phyloP scores from a whole-genome alignment of 148 eudicot genomes.

The Chenopodium album region DNA sequence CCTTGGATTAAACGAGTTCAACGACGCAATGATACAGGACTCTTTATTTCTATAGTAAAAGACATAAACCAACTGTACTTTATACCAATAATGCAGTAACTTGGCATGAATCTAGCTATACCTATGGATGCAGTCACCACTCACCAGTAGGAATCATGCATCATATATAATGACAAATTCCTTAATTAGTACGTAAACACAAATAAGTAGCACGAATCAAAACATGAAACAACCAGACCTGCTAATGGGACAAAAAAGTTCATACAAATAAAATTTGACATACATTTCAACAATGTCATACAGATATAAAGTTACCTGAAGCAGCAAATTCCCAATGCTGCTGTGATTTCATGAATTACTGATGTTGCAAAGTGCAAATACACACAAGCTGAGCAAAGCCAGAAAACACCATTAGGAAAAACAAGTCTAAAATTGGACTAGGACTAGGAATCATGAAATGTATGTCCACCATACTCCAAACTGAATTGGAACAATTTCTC shows the following conservation, averaged over 20 bases:
- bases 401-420: conserved; percentile 5
- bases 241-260: neutral
- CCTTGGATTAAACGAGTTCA: neutral
- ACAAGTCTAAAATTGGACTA: neutral
- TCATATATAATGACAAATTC: neutral
- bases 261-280: neutral
- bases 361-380: conserved; percentile 90
- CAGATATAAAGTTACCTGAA: conserved; percentile 63
- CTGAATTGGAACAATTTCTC: too few relatives aligned
- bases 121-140: neutral
- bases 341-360: conserved; percentile 82
- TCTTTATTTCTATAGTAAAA: neutral
- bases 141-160: neutral
- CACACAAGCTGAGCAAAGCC: conserved; percentile 45
- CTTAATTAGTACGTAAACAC: neutral
- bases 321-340: conserved; percentile 86
- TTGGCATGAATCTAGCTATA: neutral
- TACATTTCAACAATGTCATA: neutral
- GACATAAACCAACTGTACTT: neutral
- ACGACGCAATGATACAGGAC: neutral
- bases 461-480: neutral
- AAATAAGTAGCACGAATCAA: conserved; percentile 8
- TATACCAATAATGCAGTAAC: neutral
- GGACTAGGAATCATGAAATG: neutral
- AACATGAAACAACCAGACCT: neutral